Evolutionary conservation across 2,329 filamentous ascomycete species (phyloP), one percentile per base, ranked within the genome.

Genomic region (Zopfia rhizophila): DNA sequence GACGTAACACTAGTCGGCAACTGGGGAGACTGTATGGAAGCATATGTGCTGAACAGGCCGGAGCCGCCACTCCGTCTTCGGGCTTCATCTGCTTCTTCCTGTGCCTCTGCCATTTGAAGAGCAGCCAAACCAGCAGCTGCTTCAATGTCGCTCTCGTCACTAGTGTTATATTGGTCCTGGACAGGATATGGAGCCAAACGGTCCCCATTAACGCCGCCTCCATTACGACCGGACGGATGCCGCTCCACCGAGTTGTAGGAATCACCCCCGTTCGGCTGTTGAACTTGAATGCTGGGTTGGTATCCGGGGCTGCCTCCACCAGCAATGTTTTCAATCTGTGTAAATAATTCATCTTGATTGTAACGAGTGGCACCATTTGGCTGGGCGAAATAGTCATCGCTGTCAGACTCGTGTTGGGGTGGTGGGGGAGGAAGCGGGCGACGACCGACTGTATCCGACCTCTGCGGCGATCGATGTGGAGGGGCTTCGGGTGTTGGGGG

Each of bases 91-190:
- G 73, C 78, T 38, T 86, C 84, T 48, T 95, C 89, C 66, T 86
- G 80, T 68, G 91, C 83, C 51, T 96, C 91, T 4, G 91, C 91
- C 73, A 92, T 84, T 47, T 86, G 85, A 81, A 97, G 85, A 56
- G 91, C 91, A 65, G 89, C 83, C 38, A 95, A 75, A 12, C 94
- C 93, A 49, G 90, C 90, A 27, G 88, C 86, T 14, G 89, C 93
- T 70, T 97, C 93, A 0, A 89, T 85, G 65, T 97, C 93, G 64
- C 91, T 95, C 37, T 95, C 91, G 42, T 93, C 88, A 52, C 79
- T 72, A 3, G 58, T 55, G 22, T 27, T 50, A 41, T 70, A 72
- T 7, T 52, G 58, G 4, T 66, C 60, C 29, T 60, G 58, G 5
- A 44, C 47, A 21, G 61, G 53, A n/a, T 41, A 75, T 62, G 53